Conservation (phyloP, 768 basidiomycete species). For the Paxillus ammoniavirescens region DNA sequence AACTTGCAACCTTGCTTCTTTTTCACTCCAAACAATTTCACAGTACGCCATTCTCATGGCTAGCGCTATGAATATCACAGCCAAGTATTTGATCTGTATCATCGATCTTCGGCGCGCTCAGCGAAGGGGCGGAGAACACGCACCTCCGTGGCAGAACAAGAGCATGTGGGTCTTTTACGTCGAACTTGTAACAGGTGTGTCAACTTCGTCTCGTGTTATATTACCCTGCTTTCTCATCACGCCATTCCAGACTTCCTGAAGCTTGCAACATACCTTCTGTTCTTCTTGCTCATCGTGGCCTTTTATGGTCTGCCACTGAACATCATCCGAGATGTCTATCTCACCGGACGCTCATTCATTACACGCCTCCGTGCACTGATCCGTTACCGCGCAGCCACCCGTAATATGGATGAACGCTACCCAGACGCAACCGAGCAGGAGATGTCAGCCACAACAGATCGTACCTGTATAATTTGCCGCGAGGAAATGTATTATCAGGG, state of each 20-base stretch:
- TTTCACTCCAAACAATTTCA: constrained; percentile 11
- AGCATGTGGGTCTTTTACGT: constrained; percentile 97
- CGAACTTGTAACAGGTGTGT: constrained; percentile 83
- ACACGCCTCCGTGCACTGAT: constrained; percentile 83
- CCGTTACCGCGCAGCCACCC: constrained; percentile 90
- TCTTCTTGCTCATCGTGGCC: constrained; percentile 92
- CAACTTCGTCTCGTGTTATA: not conserved
- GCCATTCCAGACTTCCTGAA: constrained; percentile 82
- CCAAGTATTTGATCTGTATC: constrained; percentile 80
- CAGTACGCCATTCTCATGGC: constrained; percentile 91
- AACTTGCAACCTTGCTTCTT: not conserved
- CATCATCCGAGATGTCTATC: constrained; percentile 95
- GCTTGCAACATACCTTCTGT: constrained; percentile 85
- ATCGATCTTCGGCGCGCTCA: constrained; percentile 82
- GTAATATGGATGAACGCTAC: constrained; percentile 95
- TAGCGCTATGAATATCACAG: constrained; percentile 69
- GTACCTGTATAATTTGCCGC: constrained; percentile 96
- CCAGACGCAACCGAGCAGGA: constrained; percentile 90
- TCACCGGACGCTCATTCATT: constrained; percentile 91
- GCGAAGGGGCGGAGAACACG: constrained; percentile 75
- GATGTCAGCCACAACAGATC: constrained; percentile 76
- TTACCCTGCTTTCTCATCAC: constrained; percentile 7
- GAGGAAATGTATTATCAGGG: constrained; percentile 79
- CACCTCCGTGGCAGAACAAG: constrained; percentile 96
- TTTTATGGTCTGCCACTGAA: constrained; percentile 95